A percentile compares a stretch with the other conserved stretches of the same genome.
Evolutionary conservation across 352 stramenopile species (phyloP).

Genomic region (Phytophthora pini): DNA sequence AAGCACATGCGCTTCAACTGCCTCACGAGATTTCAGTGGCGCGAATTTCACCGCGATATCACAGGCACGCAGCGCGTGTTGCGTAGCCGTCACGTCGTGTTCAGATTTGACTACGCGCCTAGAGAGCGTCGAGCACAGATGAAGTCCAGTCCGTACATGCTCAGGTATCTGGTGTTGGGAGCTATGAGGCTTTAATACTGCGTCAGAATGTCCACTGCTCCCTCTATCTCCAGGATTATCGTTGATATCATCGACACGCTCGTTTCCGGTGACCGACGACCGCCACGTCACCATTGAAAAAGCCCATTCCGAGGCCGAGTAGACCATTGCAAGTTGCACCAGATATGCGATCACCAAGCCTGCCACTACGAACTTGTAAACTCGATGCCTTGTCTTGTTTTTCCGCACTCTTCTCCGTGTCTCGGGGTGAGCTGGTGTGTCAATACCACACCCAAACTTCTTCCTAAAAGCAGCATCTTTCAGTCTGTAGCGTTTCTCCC

Average conservation of each 20-base stretch:
- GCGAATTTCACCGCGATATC: constrained; percentile 53
- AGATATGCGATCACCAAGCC: constrained; percentile 41
- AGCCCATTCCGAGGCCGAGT: constrained; percentile 35
- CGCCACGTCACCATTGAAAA: constrained; percentile 41
- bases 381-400: constrained; percentile 27
- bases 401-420: constrained; percentile 26
- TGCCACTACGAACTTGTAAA: constrained; percentile 42
- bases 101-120: constrained; percentile 50
- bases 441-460: constrained; percentile 46
- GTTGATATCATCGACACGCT: neutral
- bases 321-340: constrained; percentile 34
- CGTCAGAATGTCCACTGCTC: neutral
- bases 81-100: constrained; percentile 42
- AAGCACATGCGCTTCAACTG: constrained; percentile 51
- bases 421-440: constrained; percentile 42
- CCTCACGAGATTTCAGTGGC: constrained; percentile 25
- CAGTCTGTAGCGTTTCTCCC: constrained; percentile 33
- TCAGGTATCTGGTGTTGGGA: constrained; percentile 21
- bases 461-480: constrained; percentile 32
- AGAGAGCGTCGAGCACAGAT: constrained; percentile 50
- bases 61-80: constrained; percentile 49
- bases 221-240: neutral
- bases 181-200: neutral
- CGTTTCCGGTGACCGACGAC: constrained; percentile 8
- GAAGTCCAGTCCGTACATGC: constrained; percentile 38